phyloP scores from a whole-genome alignment of 2,329 filamentous ascomycete genomes.

The Coniochaeta prunicola region DNA sequence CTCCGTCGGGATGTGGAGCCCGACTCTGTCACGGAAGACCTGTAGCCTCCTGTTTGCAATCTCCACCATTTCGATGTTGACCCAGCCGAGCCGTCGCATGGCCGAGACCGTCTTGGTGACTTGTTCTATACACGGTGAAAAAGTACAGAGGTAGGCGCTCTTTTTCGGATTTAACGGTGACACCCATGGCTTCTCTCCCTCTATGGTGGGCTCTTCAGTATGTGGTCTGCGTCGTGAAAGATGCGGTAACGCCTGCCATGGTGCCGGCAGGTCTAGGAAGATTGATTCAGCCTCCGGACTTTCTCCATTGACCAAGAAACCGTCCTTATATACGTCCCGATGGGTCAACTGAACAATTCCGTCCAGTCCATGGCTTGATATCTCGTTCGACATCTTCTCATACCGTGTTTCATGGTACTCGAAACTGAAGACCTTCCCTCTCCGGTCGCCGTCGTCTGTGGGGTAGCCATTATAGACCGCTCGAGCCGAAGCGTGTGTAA shows the following conservation, averaged over 20 bases:
- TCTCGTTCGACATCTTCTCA: conserved; percentile 60
- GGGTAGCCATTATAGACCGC: conserved; percentile 71
- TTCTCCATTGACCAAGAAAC: conserved; percentile 56
- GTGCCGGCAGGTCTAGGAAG: conserved; percentile 74
- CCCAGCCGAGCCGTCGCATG: conserved; percentile 77
- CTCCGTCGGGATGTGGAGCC: conserved; percentile 57
- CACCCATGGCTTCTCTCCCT: conserved; percentile 29
- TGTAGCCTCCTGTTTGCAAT: conserved; percentile 73
- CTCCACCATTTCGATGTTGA: conserved; percentile 90
- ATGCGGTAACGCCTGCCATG: conserved; percentile 72
- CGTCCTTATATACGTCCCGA: conserved; percentile 70
- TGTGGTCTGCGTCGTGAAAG: conserved; percentile 49
- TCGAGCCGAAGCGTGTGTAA: conserved; percentile 70
- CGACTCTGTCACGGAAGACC: conserved; percentile 73
- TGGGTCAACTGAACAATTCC: conserved; percentile 65
- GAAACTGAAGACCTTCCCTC: conserved; percentile 72
- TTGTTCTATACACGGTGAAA: conserved; percentile 96
- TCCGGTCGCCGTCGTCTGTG: conserved; percentile 30
- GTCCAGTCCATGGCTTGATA: conserved; percentile 59
- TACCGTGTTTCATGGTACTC: conserved; percentile 73
- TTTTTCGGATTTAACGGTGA: conserved; percentile 65
- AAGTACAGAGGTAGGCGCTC: conserved; percentile 78
- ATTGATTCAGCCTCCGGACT: conserved; percentile 62
- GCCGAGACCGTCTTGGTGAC: conserved; percentile 78
- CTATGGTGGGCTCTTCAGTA: conserved; percentile 11